A percentile compares a stretch with the other conserved stretches of the same genome.
These are phyloP conservation scores for Fraxinus floribunda DNA, from an alignment of 305 asterid genomes.

Conservation along the genomic window DNA sequence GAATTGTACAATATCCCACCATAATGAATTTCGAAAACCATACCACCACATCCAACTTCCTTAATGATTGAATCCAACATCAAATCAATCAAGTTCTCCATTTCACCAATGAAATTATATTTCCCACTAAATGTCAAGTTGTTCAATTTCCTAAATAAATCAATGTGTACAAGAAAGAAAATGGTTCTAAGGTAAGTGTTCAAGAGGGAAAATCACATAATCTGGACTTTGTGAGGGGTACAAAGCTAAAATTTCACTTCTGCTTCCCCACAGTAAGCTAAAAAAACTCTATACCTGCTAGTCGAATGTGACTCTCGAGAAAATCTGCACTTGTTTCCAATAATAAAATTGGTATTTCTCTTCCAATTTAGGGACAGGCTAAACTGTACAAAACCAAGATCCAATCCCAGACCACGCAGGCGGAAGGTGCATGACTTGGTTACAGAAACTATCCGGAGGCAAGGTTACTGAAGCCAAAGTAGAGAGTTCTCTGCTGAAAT, in stretches of 20 bases:
- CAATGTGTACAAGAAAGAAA: not conserved
- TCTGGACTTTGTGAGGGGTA: not conserved
- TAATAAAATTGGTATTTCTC: not conserved
- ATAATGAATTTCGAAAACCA: not conserved
- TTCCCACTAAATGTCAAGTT: not conserved
- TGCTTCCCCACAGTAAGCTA: not conserved
- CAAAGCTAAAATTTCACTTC: not conserved
- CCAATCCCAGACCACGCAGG: not conserved
- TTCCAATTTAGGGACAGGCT: not conserved
- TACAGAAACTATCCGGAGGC: conserved; percentile 34
- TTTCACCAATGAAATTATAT: not conserved
- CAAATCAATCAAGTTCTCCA: not conserved
- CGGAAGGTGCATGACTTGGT: not conserved
- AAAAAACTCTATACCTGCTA: conserved; percentile 9
- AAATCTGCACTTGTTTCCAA: conserved; percentile 21
- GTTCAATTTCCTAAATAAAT: not conserved
- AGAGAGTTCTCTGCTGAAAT: conserved; percentile 65
- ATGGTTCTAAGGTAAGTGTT: not conserved
- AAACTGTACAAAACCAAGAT: not conserved
- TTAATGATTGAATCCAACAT: not conserved
- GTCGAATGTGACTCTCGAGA: conserved; percentile 10
- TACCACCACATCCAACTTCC: not conserved
- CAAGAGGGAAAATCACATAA: not conserved
- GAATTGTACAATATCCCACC: not conserved
- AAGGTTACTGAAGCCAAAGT: conserved; percentile 74